phyloP scores from a whole-genome alignment of 148 eudicot genomes.

The Cornus florida region DNA sequence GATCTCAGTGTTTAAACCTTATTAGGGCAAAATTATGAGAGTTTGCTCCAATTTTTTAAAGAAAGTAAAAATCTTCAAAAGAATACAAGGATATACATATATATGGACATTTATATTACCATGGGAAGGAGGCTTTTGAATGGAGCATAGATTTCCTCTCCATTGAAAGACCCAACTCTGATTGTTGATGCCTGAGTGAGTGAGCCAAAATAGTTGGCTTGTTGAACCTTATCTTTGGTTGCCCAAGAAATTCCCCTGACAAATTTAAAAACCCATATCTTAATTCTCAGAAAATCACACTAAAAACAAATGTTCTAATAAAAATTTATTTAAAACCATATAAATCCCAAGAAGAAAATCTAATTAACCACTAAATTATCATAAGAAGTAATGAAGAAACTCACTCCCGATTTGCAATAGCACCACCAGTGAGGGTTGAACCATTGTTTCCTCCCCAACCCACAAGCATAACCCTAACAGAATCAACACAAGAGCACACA shows the following conservation, averaged over 20 bases:
- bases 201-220: conserved; percentile 92
- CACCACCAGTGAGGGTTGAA: conserved; percentile 88
- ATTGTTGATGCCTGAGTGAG: conserved; percentile 93
- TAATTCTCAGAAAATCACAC: neutral
- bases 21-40: too few species aligned
- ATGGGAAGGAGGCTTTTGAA: conserved; percentile 96
- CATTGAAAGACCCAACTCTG: conserved; percentile 92
- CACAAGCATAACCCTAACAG: conserved; percentile 85
- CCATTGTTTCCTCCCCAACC: conserved; percentile 99
- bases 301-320: too few species aligned
- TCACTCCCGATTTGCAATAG: conserved; percentile 90
- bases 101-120: conserved; percentile 31
- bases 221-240: conserved; percentile 92
- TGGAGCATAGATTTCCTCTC: conserved; percentile 97
- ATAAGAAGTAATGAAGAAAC: conserved; percentile 17
- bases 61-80: too few species aligned
- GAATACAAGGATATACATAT: neutral
- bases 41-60: too few species aligned
- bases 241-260: conserved; percentile 99
- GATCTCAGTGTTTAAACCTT: too few species aligned
- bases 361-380: neutral
- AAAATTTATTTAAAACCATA: too few species aligned
- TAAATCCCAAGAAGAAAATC: neutral
- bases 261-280: neutral
- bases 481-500: neutral